Base-by-base conservation (phyloP, 345 rosid genomes). In the Gossypium rotundifolium region DNA sequence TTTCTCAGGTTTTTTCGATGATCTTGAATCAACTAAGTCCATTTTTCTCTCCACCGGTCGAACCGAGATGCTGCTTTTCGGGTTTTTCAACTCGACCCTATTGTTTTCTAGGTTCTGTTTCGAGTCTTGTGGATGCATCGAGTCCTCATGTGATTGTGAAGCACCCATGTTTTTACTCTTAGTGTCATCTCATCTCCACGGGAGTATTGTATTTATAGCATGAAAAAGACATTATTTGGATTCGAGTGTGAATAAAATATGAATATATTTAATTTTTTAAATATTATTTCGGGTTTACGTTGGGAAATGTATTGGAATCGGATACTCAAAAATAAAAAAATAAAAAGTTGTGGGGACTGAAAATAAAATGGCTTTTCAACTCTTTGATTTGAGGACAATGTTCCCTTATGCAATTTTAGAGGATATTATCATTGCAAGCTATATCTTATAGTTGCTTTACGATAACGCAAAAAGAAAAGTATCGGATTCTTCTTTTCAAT, bases 161-260 rank as follows among this genome's bases (percentile, higher is more conserved):
- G 33, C 71, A 27, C 85, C 87, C 87, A 80, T 82, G 7, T 5
- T 16, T 64, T 64, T 42, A 58, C 23, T 49, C 54, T 33, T 33
- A 9, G 14, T 25, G 16, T 51, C 10, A 27, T 69, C 22, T 33
- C 7, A 33, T 33, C 42, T 16, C 7, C 23, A 8, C 27, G 1
- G 22, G 23, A 27, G 33, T 38, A 69, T 42, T 18, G 27, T 65
- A 65, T 44, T 65, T 65, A 65, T 65, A 65, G 70, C 16, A 18
- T 42, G 25, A 10, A 54, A n/a, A 54, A 54, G 3, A 18, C 4
- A 54, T 54, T 17, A 8, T 54, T 8, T 3, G 22, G 10, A n/a
- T n/a, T 18, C 22, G 25, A 17, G 40, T 33, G 40, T 5, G 40
- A 33, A 33, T 33, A 33, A 33, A 33, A 33, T 33, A 4, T 1